Conservation (phyloP, 1,139 yeast genomes). For the Debaryomyces fabryi region DNA sequence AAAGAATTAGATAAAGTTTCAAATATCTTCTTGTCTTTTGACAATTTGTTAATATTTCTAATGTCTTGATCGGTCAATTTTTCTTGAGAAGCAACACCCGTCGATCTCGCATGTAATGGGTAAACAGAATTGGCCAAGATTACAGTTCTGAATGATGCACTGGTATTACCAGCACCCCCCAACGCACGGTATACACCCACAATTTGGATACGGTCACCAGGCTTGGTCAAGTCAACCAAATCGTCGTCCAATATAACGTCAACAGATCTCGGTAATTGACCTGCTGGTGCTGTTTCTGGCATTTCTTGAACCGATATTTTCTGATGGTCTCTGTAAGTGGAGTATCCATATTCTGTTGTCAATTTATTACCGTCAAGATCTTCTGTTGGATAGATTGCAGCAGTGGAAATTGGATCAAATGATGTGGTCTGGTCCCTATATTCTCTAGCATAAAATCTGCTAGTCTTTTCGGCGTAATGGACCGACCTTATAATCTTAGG, state of each 20-base stretch:
- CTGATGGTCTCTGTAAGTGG: conserved; percentile 93
- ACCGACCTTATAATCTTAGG: conserved; percentile 93
- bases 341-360: conserved; percentile 89
- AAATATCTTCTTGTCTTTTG: conserved; percentile 69
- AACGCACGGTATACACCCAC: conserved; percentile 93
- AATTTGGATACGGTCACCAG: conserved; percentile 94
- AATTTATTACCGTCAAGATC: conserved; percentile 89
- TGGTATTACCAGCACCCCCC: conserved; percentile 74
- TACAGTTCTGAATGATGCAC: conserved; percentile 76
- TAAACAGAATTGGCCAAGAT: conserved; percentile 87
- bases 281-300: conserved; percentile 99
- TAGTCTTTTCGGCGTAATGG: conserved; percentile 87
- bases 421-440: conserved; percentile 93
- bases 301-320: conserved; percentile 92
- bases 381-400: conserved; percentile 91
- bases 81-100: conserved; percentile 81
- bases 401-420: conserved; percentile 79
- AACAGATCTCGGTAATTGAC: conserved; percentile 91
- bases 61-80: conserved; percentile 81
- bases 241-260: conserved; percentile 94
- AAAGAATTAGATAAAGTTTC: conserved; percentile 79
- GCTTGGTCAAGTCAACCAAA: conserved; percentile 86
- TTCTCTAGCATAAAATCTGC: conserved; percentile 85
- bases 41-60: conserved; percentile 78
- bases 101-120: conserved; percentile 83